Evolutionary conservation across 371 early-diverging fungal species (phyloP), one percentile per base, ranked within the genome.

Genomic region (Lichtheimia ramosa): DNA sequence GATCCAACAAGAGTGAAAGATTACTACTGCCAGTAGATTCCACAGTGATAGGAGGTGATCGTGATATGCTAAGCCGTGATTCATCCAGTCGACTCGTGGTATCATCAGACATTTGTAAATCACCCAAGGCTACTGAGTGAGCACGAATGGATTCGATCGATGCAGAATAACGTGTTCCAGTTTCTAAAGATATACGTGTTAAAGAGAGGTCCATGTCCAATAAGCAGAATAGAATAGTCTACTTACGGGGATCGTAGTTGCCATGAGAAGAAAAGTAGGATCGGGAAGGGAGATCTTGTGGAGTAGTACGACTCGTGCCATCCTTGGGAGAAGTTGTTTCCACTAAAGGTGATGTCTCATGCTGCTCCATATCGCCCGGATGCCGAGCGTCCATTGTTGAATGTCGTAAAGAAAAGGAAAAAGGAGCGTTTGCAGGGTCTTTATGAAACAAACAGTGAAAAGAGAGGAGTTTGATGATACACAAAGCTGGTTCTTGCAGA

Each of bases 141-240:
- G 84, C 83, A 46, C 86, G 76, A 46, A 86, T 80, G 3, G 81
- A 74, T 61, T 80, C 81, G 40, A 70, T 62, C 0, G 81, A 80
- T 6, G 75, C 81, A 21, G 77, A 77, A 56, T 80, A 80, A 14
- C 56, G 71, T 5, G 66, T 42, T 23, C 62, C 63, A 23, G 56
- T 65, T 43, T 58, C 66, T 62, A 51, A 42, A 48, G 25, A 55
- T 50, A 6, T 14, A 16, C 20, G 18, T 13, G 27, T 39, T 20
- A 52, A 23, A 1, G 39, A 12, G 16, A 16, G 41, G 15, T 24
- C 13, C 16, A 8, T 46, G 24, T 5, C 46, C 5, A 14, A 42
- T 54, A n/a, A n/a, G n/a, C n/a, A n/a, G n/a, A n/a, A n/a, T n/a
- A n/a, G n/a, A n/a, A n/a, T n/a, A n/a, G n/a, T n/a, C n/a, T 39